Evolutionary conservation across 1,139 yeast genomes (phyloP), one percentile per base, ranked within the genome.

Genomic region (Blastobotrys proliferans): DNA sequence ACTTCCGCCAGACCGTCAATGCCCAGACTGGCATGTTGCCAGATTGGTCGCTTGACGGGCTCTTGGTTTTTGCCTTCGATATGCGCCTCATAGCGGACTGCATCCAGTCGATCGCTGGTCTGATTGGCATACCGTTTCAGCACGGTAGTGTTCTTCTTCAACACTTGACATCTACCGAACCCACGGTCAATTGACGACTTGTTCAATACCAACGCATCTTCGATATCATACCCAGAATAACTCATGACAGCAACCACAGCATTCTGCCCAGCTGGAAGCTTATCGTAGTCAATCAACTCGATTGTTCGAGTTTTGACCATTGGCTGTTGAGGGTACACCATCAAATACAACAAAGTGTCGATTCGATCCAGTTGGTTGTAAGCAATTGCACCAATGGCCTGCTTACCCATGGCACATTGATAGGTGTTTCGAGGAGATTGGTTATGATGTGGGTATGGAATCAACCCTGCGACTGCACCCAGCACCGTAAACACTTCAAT

Each of bases 331-430:
- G 99, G 99, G 62, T 94, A 92, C 14, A 90, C 96, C 96, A 92
- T 86, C 55, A 92, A 73, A 62, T 92, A 92, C 52, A 94, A 71
- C 57, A 92, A 69, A 0, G 99, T 94, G 61, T 92, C 99, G 55
- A 92, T 92, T 66, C 99, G 80, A 62, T 88, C 78, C 68, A 92
- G 85, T 67, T 92, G 98, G 65, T 92, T 92, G 65, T 92, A 92
- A 21, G 95, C 97, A 67, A 94, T 94, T 6, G 97, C 97, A 53
- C 99, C 99, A 66, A 92, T 92, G 18, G 98, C 98, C 70, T 92
- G 99, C 71, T 92, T 92, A 80, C 98, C 98, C 98, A 92, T 92
- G 53, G 98, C 98, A 63, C 96, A 88, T 72, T 92, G 98, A 69
- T 92, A 92, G 5, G 98, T 92, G 66, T 92, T 92, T 81, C 98